Base-by-base conservation (phyloP, 768 basidiomycete genomes). In the Crassisporium funariophilum region DNA sequence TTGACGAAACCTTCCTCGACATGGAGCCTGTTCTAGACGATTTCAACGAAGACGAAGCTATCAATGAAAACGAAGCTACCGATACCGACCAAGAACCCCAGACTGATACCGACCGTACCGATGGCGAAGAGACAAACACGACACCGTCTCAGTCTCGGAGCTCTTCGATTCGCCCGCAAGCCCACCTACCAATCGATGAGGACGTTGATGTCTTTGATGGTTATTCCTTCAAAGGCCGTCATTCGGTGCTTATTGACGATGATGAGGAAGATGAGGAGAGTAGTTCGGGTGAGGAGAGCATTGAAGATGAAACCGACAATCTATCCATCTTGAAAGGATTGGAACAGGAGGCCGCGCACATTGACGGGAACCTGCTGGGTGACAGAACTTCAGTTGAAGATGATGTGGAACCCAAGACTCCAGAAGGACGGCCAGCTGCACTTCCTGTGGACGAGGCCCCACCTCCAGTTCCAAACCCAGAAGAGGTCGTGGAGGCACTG, bases 1-100 rank as follows among this genome's bases (percentile, higher is more conserved):
- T 98, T 66, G 95, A 98, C 66, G 91, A 95, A 52, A 86, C 91
- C 31, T 98, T 97, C 82, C 78, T 98, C 49, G 90, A 90, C 62
- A 95, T 98, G 90, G 86, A 88, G 54, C 91, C 94, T 17, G 85
- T 90, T 38, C 82, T 98, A 51, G 89, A 94, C 53, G 87, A 88
- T 41, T 77, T 75, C 50, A 76, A 80, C 57, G 86, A 84, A 35
- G 75, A 79, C 25, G 74, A 79, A 2, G 75, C 77, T 52, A 74
- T 73, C 44, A 84, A 87, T 60, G 86, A 84, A 35, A 75, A 79
- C 25, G 74, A 79, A 2, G 75, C 77, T 52, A 74, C 73, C 44
- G 84, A 87, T 60, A 87, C 84, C 19, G 87, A 87, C 61, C 81
- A 80, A 56, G 84, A 86, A 50, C 80, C 78, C 17, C 77, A 83